Percentiles rank a stretch among this genome's conserved stretches.
Conservation (phyloP, 2,329 filamentous ascomycete genomes). For the Hypomyces perniciosus region DNA sequence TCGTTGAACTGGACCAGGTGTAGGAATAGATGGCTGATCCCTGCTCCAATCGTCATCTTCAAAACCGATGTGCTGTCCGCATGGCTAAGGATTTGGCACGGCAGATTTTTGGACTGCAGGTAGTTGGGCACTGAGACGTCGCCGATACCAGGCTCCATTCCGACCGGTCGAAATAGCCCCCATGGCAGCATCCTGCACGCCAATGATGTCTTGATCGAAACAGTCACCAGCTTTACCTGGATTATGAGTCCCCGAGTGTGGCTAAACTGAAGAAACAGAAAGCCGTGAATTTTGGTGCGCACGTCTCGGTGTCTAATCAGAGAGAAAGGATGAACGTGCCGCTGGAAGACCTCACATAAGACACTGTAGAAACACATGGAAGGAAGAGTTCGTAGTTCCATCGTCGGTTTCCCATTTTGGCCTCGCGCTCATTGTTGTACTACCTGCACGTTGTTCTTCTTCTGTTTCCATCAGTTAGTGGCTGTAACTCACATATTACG, state of each 20-base stretch:
- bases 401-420: neutral
- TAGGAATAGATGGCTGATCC: neutral
- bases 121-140: conserved; percentile 46
- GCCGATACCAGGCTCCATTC: conserved; percentile 36
- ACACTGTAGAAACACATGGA: no score
- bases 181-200: conserved; percentile 1
- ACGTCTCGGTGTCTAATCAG: no score
- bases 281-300: no score
- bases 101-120: conserved; percentile 20
- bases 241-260: no score
- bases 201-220: neutral
- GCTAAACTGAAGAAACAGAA: no score
- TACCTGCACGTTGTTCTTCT: conserved; percentile 85
- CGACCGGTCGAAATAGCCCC: conserved; percentile 11
- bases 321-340: no score
- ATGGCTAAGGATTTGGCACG: conserved; percentile 12
- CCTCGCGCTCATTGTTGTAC: conserved; percentile 60
- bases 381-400: no score
- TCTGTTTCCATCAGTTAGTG: conserved; percentile 43
- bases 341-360: no score
- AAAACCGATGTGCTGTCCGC: conserved; percentile 17
- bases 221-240: no score
- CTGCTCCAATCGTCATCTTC: conserved; percentile 8
- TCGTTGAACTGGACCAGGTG: no score
- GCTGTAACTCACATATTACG: conserved; percentile 10